Evolutionary conservation across 208 protist genomes (phyloP).

Genomic region (Leishmania arabica): DNA sequence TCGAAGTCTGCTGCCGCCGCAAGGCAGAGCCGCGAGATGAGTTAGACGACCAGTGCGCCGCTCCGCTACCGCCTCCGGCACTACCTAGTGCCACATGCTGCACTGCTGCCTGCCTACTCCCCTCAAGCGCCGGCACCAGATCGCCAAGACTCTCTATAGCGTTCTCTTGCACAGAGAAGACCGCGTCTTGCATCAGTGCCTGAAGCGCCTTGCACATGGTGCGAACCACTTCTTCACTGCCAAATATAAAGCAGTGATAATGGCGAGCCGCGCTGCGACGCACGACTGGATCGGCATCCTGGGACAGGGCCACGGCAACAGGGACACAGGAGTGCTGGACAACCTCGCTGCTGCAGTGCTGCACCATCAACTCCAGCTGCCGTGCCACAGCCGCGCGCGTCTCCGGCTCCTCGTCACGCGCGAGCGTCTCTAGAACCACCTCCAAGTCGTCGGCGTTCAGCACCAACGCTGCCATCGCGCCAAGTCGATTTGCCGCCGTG

Average conservation of each 20-base stretch:
- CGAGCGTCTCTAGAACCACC: constrained; percentile 43
- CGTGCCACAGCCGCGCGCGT: constrained; percentile 65
- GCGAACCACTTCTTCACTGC: constrained; percentile 34
- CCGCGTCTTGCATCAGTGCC: constrained; percentile 46
- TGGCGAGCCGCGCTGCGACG: constrained; percentile 49
- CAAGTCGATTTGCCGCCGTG: constrained; percentile 54
- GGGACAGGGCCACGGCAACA: constrained; percentile 47
- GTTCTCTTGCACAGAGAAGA: constrained; percentile 45
- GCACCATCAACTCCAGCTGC: constrained; percentile 48
- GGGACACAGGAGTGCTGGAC: constrained; percentile 37
- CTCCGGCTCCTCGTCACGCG: constrained; percentile 68
- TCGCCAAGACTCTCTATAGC: constrained; percentile 46
- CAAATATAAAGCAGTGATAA: constrained; percentile 48
- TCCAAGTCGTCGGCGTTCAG: constrained; percentile 50
- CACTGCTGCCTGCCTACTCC: constrained; percentile 20
- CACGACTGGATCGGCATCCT: constrained; percentile 58
- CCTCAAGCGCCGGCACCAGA: constrained; percentile 34
- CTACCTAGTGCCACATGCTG: constrained; percentile 3
- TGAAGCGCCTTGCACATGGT: constrained; percentile 43
- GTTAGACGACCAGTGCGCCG: constrained; percentile 4
- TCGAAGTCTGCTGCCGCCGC: not conserved
- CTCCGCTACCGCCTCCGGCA: not conserved
- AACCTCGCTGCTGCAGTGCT: constrained; percentile 24
- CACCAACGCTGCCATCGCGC: constrained; percentile 45
- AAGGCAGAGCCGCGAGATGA: constrained; percentile 21